Evolutionary conservation across 331 rosid genomes (phyloP), one percentile per base, ranked within the genome.

Genomic region (Pyrus hybrid): DNA sequence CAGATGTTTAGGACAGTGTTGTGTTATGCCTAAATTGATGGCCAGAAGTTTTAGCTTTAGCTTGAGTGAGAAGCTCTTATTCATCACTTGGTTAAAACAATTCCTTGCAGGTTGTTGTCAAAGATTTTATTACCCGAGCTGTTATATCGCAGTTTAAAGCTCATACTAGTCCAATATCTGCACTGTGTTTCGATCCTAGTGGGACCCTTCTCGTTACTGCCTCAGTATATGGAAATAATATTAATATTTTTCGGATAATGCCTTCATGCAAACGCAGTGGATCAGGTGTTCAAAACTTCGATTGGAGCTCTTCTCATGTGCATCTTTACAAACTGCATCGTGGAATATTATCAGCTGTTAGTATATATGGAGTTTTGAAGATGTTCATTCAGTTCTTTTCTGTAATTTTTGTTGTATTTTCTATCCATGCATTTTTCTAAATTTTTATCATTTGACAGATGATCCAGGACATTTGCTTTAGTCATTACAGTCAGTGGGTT

Each of bases 121-220:
- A 84, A 82, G 98, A 93, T 72, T 93, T 93, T 83, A 86, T 84
- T 75, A 87, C 89, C 75, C 71, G 83, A 72, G 89, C 86, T 73
- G 72, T 93, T 79, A 83, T 93, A 73, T 86, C 97, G 11, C 97
- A 93, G 69, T 89, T 93, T 67, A 93, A 88, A 81, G 98, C 98
- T 72, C 98, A 93, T 73, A 82, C 96, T 60, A 91, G 93, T 83
- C 97, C 98, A 28, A 84, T 93, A 74, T 91, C 98, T 83, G 98
- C 98, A 7, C 85, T 93, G 51, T 91, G 96, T 86, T 93, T 93
- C 67, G 98, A 93, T 67, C 92, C 90, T 56, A 93, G 98, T 81
- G 98, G 97, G 74, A 91, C 97, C 26, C 98, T 93, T 81, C 86
- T 93, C 68, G 98, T 91, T 83, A 93, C 93, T 57, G 97, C 96